These are phyloP conservation scores for Coix lacrymajobi DNA, from an alignment of 176 grass and related monocot species.

Conservation along the genomic window DNA sequence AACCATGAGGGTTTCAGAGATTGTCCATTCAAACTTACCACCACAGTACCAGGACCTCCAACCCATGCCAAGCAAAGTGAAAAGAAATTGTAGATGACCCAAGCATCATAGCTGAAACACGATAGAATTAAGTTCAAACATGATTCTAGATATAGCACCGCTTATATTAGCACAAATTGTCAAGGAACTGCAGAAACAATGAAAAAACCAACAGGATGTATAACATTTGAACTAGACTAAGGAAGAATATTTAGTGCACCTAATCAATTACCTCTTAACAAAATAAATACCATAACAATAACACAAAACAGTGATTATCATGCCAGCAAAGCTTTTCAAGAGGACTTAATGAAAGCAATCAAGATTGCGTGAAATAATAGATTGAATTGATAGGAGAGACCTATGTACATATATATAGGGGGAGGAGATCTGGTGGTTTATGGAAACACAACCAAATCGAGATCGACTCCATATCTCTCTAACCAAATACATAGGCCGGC, in stretches of 20 bases:
- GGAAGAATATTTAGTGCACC: not conserved
- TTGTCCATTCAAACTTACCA: slow-evolving; percentile 68
- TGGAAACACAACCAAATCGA: too few relatives aligned
- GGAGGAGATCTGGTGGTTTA: too few relatives aligned
- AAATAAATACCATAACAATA: not conserved
- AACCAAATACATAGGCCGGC: too few relatives aligned
- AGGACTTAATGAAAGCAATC: too few relatives aligned
- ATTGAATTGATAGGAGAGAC: too few relatives aligned
- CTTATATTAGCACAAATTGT: not conserved
- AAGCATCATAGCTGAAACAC: slow-evolving; percentile 83
- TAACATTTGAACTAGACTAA: not conserved
- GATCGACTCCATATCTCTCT: too few relatives aligned
- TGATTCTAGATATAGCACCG: not conserved
- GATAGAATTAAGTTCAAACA: slow-evolving; percentile 18
- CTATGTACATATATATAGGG: too few relatives aligned
- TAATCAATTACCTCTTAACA: not conserved
- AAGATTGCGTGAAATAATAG: too few relatives aligned
- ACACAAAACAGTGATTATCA: not conserved
- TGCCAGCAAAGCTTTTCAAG: not conserved
- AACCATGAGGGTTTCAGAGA: slow-evolving; percentile 71
- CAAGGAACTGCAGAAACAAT: not conserved
- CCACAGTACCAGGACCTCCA: slow-evolving; percentile 76
- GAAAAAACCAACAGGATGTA: not conserved
- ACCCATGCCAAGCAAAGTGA: slow-evolving; percentile 95
- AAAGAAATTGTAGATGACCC: slow-evolving; percentile 95